Evolutionary conservation across 257 asterid genomes (phyloP).

Genomic region (Ligustrum vulgare): DNA sequence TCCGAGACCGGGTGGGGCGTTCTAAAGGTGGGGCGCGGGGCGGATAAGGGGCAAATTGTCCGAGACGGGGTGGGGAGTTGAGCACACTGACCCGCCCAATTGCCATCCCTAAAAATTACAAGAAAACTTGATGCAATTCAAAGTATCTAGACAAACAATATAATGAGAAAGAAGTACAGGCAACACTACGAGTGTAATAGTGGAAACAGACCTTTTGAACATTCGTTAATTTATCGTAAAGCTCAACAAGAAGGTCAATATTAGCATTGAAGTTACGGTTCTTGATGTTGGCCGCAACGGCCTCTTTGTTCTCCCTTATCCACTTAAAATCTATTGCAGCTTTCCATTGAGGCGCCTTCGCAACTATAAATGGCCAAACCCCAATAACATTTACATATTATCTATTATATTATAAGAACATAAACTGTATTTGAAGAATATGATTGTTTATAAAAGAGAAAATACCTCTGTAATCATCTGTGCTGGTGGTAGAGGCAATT

Average conservation of each 20-base stretch:
- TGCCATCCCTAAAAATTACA: too few relatives aligned
- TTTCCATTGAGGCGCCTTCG: slow-evolving; percentile 80
- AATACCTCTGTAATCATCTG: slow-evolving; percentile 47
- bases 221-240: slow-evolving; percentile 61
- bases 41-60: too few relatives aligned
- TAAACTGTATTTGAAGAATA: neutral
- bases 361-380: slow-evolving; percentile 37
- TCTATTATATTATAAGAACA: neutral
- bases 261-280: slow-evolving; percentile 74
- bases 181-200: slow-evolving; percentile 12
- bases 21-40: too few relatives aligned
- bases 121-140: neutral
- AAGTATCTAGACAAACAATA: neutral
- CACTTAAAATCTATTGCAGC: slow-evolving; percentile 92
- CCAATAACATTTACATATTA: slow-evolving; percentile 1
- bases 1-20: too few relatives aligned
- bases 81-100: too few relatives aligned
- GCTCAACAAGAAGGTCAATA: slow-evolving; percentile 65
- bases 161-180: too few relatives aligned
- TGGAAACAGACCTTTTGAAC: slow-evolving; percentile 73
- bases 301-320: slow-evolving; percentile 89
- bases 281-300: slow-evolving; percentile 63
- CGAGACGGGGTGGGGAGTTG: too few relatives aligned
- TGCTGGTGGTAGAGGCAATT: slow-evolving; percentile 14
- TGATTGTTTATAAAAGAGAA: neutral